A percentile compares a stretch with the other conserved stretches of the same genome.
phyloP scores from a whole-genome alignment of 2,329 filamentous ascomycete genomes.

The Helminthosporium solani region DNA sequence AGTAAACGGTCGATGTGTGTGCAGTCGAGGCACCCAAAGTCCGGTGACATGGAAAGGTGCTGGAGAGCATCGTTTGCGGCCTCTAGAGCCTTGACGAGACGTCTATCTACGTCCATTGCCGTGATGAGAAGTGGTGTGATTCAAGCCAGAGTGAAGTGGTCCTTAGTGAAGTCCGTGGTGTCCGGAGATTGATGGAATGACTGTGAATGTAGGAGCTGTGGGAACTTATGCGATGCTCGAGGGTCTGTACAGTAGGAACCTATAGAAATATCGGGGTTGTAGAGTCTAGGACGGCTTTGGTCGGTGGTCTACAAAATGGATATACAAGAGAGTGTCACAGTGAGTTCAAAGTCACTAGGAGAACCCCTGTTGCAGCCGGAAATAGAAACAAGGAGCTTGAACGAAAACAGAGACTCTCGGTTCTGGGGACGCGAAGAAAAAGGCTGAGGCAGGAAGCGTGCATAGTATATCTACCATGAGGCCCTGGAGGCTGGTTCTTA shows the following conservation, averaged over 20 bases:
- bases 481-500: constrained; percentile 23
- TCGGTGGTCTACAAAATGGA: constrained; percentile 17
- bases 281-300: constrained; percentile 10
- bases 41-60: constrained; percentile 35
- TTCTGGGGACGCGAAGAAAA: constrained; percentile 18
- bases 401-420: constrained; percentile 12
- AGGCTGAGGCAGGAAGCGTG: constrained; percentile 15
- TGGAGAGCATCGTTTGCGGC: constrained; percentile 38
- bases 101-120: constrained; percentile 32
- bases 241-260: constrained; percentile 13
- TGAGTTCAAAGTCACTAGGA: constrained; percentile 12
- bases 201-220: constrained; percentile 2
- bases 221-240: constrained; percentile 13
- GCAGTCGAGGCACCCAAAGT: constrained; percentile 33
- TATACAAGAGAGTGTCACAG: constrained; percentile 4
- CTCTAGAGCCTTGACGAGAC: constrained; percentile 34
- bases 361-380: constrained; percentile 11
- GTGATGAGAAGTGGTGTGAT: constrained; percentile 4
- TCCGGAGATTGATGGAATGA: constrained; percentile 7
- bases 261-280: constrained; percentile 16
- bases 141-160: constrained; percentile 7
- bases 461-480: constrained; percentile 24
- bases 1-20: constrained; percentile 38
- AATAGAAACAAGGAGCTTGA: constrained; percentile 18
- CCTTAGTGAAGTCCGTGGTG: constrained; percentile 4